Percentiles rank a stretch among this genome's conserved stretches.
Conservation (phyloP, 1,139 yeast genomes). For the Barnettozyma hawaiiensis region DNA sequence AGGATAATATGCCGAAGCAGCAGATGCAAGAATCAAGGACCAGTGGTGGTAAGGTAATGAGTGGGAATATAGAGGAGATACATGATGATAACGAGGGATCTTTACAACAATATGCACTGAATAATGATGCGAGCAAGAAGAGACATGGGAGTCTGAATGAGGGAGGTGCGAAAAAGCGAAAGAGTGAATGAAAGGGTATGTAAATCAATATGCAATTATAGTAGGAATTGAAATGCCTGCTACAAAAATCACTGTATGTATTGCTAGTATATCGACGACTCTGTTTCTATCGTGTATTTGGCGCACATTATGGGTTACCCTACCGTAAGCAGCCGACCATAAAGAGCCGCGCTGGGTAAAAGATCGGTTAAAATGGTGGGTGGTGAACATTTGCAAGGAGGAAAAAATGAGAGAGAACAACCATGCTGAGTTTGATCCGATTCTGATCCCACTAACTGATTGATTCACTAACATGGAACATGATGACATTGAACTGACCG, state of each 20-base stretch:
- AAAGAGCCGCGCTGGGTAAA: background rate
- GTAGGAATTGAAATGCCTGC: background rate
- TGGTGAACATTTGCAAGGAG: background rate
- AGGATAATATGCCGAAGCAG: background rate
- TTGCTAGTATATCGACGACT: too few relatives aligned
- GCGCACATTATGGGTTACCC: too few relatives aligned
- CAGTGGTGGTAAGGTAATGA: background rate
- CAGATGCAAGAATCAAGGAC: background rate
- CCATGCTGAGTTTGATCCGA: background rate
- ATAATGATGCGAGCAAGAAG: background rate
- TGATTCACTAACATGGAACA: background rate
- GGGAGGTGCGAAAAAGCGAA: background rate
- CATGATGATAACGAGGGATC: background rate
- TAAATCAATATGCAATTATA: background rate
- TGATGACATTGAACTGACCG: conserved; percentile 9
- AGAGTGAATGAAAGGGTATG: background rate
- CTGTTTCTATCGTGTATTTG: too few relatives aligned
- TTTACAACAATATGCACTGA: background rate
- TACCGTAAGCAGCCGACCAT: background rate
- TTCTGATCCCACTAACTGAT: background rate
- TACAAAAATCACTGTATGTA: background rate
- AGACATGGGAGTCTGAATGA: background rate
- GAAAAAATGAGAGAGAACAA: background rate
- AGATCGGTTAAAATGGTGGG: background rate
- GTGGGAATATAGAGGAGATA: conserved; percentile 1